Evolutionary conservation across 768 basidiomycete species (phyloP).

Genomic region (Gloeopeniophorella convolvens): DNA sequence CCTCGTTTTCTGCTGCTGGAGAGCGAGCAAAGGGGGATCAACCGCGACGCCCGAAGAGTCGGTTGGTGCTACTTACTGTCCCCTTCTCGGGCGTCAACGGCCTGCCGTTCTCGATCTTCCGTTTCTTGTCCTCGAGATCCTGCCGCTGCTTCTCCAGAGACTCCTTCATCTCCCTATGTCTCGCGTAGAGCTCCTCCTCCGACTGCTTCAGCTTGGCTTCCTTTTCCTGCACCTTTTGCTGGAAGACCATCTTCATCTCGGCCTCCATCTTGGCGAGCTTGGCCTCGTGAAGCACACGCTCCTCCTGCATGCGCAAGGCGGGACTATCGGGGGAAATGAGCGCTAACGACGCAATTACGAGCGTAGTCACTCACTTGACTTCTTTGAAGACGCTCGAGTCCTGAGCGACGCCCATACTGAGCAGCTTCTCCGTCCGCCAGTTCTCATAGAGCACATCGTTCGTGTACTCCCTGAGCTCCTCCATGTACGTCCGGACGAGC

Average conservation of each 20-base stretch:
- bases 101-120: conserved; percentile 88
- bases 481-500: conserved; percentile 99
- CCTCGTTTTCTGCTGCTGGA: conserved; percentile 34
- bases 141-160: conserved; percentile 92
- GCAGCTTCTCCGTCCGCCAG: conserved; percentile 93
- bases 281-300: conserved; percentile 91
- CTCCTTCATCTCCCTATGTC: conserved; percentile 99
- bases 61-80: conserved; percentile 46
- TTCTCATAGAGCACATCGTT: conserved; percentile 96
- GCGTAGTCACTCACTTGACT: conserved; percentile 74
- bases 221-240: conserved; percentile 99
- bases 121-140: conserved; percentile 98
- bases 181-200: conserved; percentile 97
- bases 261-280: conserved; percentile 99
- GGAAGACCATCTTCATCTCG: conserved; percentile 99
- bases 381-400: conserved; percentile 98
- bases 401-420: conserved; percentile 97
- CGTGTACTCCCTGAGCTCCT: conserved; percentile 96
- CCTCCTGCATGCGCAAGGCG: conserved; percentile 92
- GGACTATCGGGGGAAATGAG: conserved; percentile 49
- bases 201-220: conserved; percentile 98
- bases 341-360: no score
- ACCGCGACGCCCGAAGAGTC: conserved; percentile 3
- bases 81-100: conserved; percentile 94
- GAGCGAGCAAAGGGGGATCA: no score